A percentile compares a stretch with the other conserved stretches of the same genome.
Conservation (phyloP, 768 basidiomycete species). For the Asterophora lycoperdoides region DNA sequence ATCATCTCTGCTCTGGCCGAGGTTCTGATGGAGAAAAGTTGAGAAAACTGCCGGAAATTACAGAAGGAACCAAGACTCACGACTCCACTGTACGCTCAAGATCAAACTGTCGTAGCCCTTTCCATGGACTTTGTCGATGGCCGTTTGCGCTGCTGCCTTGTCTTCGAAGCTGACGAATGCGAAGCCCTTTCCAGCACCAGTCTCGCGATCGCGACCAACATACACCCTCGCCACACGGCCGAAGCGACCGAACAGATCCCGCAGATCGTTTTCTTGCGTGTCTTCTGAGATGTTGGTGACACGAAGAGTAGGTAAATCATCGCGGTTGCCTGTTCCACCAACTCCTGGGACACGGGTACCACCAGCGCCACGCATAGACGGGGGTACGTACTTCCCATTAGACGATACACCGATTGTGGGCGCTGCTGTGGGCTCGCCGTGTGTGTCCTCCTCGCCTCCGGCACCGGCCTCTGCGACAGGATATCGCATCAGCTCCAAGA, state of each 20-base stretch:
- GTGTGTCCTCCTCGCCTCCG: slow-evolving; percentile 36
- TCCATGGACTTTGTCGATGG: slow-evolving; percentile 90
- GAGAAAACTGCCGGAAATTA: background rate
- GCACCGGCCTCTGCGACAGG: slow-evolving; percentile 26
- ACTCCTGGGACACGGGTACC: slow-evolving; percentile 69
- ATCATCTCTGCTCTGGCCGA: slow-evolving; percentile 31
- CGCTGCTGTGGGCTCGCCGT: slow-evolving; percentile 30
- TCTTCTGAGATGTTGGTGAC: slow-evolving; percentile 97
- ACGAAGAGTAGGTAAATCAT: slow-evolving; percentile 93
- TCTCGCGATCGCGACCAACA: slow-evolving; percentile 92
- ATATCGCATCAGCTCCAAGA: background rate
- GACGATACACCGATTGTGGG: slow-evolving; percentile 36
- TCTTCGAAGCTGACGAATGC: slow-evolving; percentile 97
- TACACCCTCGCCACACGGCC: slow-evolving; percentile 87
- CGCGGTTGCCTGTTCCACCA: slow-evolving; percentile 56
- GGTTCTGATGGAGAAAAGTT: slow-evolving; percentile 25
- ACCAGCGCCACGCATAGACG: slow-evolving; percentile 74
- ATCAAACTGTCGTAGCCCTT: slow-evolving; percentile 93
- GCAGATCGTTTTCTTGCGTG: slow-evolving; percentile 89
- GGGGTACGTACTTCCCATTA: slow-evolving; percentile 88
- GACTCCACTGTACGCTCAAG: slow-evolving; percentile 59
- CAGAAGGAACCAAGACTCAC: slow-evolving; percentile 32
- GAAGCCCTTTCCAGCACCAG: slow-evolving; percentile 92
- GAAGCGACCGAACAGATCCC: slow-evolving; percentile 85
- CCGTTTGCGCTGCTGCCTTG: slow-evolving; percentile 70